A percentile compares a stretch with the other conserved stretches of the same genome.
Conservation (phyloP, 805 yeast species). For the Wickerhamomyces chambardii region DNA sequence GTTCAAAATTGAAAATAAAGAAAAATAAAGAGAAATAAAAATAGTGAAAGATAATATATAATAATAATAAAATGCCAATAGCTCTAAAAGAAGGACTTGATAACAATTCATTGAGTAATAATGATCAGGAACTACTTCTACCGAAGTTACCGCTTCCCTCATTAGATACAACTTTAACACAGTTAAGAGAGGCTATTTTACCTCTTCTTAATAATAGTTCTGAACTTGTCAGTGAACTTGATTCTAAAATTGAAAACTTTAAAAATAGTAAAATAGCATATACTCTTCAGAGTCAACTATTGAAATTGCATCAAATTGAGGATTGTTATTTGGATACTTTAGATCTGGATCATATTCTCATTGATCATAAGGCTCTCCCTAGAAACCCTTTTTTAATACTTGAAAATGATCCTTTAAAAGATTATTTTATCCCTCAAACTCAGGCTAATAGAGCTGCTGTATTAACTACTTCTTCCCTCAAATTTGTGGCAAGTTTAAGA, state of each 20-base stretch:
- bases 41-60: too few relatives aligned
- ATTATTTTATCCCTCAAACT: conserved; percentile 41
- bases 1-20: too few relatives aligned
- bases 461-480: conserved; percentile 53
- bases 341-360: conserved; percentile 25
- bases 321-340: conserved; percentile 46
- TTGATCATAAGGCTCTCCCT: conserved; percentile 44
- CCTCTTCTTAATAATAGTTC: conserved; percentile 39
- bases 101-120: too few relatives aligned
- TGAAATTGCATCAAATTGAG: conserved; percentile 31
- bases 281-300: conserved; percentile 45
- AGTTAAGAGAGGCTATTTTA: conserved; percentile 44
- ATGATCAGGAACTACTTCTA: conserved; percentile 19
- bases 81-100: too few relatives aligned
- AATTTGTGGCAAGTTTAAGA: conserved; percentile 55
- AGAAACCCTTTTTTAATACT: conserved; percentile 69
- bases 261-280: conserved; percentile 29
- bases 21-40: too few relatives aligned
- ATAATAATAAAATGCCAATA: too few relatives aligned
- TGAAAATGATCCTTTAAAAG: conserved; percentile 65
- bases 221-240: conserved; percentile 40
- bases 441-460: conserved; percentile 66
- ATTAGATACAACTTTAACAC: conserved; percentile 37
- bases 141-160: conserved; percentile 61
- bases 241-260: conserved; percentile 35